Evolutionary conservation across 108 stramenopile species (phyloP).

Genomic region (Cyclotella baltica): DNA sequence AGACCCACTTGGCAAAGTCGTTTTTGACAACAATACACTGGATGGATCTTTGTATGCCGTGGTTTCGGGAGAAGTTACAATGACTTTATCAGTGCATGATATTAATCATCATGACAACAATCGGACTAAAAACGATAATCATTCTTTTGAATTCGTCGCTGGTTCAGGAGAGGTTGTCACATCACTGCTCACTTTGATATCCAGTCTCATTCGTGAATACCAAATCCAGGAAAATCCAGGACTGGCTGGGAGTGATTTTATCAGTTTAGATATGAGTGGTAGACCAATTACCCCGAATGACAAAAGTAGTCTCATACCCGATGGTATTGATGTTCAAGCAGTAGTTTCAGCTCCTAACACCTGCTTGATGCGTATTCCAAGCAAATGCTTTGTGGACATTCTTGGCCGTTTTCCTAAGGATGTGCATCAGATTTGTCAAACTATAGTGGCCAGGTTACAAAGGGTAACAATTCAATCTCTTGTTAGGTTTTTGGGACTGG

Average conservation of each 20-base stretch:
- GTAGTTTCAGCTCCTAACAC: constrained; percentile 37
- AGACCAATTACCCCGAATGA: neutral
- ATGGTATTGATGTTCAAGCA: constrained; percentile 34
- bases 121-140: constrained; percentile 15
- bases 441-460: constrained; percentile 57
- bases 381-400: constrained; percentile 42
- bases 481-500: constrained; percentile 54
- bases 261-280: constrained; percentile 6
- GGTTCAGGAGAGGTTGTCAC: constrained; percentile 57
- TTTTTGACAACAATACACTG: constrained; percentile 42
- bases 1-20: constrained; percentile 3
- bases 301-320: constrained; percentile 8
- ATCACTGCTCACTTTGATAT: constrained; percentile 47
- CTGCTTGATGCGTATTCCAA: constrained; percentile 49
- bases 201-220: constrained; percentile 45
- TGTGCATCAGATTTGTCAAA: constrained; percentile 52
- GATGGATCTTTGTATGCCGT: constrained; percentile 65
- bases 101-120: too few relatives aligned
- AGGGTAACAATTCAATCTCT: constrained; percentile 59
- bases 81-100: constrained; percentile 21
- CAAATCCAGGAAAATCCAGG: constrained; percentile 30
- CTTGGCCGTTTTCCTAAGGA: constrained; percentile 49
- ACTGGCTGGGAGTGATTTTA: constrained; percentile 8
- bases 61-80: constrained; percentile 45
- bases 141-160: constrained; percentile 31